Evolutionary conservation across 2,329 filamentous ascomycete genomes (phyloP).

Genomic region (Pleurostoma richardsiae): DNA sequence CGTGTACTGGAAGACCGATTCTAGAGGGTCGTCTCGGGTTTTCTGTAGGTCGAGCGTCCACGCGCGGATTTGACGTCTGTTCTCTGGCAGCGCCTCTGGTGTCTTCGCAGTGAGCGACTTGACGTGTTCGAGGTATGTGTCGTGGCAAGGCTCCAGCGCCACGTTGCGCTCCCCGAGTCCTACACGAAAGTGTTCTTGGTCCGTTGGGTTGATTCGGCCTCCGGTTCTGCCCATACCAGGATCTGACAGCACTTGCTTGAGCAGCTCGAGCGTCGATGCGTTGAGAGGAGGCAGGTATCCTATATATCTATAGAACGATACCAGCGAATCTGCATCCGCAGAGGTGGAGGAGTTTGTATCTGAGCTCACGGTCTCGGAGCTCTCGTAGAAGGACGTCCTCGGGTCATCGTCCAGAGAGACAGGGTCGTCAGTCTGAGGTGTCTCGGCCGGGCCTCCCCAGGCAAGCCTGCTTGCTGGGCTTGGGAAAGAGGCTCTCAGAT

Average conservation of each 20-base stretch:
- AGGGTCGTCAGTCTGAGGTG: no score
- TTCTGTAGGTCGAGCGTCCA: constrained; percentile 2
- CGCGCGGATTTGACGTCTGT: background rate
- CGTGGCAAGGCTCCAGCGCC: background rate
- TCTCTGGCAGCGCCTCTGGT: background rate
- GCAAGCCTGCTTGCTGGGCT: no score
- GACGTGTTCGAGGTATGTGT: background rate
- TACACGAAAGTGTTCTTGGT: background rate
- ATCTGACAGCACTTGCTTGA: background rate
- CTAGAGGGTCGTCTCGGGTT: background rate
- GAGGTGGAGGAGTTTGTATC: background rate
- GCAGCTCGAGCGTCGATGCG: background rate
- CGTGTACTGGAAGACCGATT: constrained; percentile 1
- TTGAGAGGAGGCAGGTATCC: constrained; percentile 1
- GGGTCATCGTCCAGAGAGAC: no score
- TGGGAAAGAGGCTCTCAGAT: no score
- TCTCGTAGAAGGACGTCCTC: no score
- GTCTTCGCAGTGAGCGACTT: background rate
- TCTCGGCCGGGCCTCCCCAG: no score
- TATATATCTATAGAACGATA: background rate
- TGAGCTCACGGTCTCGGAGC: no score
- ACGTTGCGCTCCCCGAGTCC: constrained; percentile 1
- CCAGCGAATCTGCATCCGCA: background rate
- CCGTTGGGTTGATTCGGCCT: background rate
- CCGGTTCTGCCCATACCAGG: background rate